Conservation (phyloP, 2,329 filamentous ascomycete species). For the Cladosporium austrohemisphaericum region DNA sequence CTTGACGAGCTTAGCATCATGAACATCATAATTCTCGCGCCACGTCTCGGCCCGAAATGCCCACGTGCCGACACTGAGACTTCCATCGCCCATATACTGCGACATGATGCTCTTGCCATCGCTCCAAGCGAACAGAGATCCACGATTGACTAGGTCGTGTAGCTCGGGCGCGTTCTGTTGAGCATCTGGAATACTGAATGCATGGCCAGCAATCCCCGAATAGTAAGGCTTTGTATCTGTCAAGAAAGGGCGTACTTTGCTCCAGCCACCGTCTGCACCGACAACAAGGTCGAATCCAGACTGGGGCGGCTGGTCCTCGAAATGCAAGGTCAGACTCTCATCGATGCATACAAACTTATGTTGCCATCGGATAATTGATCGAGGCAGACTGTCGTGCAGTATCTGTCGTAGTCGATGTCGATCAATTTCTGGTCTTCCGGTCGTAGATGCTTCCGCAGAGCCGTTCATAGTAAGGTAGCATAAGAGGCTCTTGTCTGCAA, state of each 20-base stretch:
- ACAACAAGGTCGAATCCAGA: slow-evolving; percentile 41
- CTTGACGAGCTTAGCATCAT: slow-evolving; percentile 23
- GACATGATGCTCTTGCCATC: slow-evolving; percentile 29
- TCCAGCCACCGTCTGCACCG: slow-evolving; percentile 45
- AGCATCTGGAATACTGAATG: slow-evolving; percentile 30
- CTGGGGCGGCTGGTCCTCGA: slow-evolving; percentile 29
- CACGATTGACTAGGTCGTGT: slow-evolving; percentile 31
- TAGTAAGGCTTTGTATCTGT: slow-evolving; percentile 30
- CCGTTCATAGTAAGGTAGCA: slow-evolving; percentile 28
- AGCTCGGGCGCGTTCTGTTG: slow-evolving; percentile 24
- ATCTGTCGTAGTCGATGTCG: slow-evolving; percentile 33
- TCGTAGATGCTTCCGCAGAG: slow-evolving; percentile 26
- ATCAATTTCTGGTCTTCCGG: slow-evolving; percentile 36
- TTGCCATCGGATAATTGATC: slow-evolving; percentile 31
- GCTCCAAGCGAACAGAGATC: slow-evolving; percentile 31
- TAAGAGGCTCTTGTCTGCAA: slow-evolving; percentile 39
- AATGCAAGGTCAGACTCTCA: slow-evolving; percentile 25
- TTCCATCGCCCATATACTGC: slow-evolving; percentile 35
- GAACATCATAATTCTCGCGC: slow-evolving; percentile 23
- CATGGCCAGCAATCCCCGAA: slow-evolving; percentile 35
- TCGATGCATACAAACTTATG: slow-evolving; percentile 27
- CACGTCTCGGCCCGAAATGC: slow-evolving; percentile 26
- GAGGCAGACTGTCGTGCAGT: slow-evolving; percentile 31
- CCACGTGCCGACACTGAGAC: slow-evolving; percentile 30
- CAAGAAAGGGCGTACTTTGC: slow-evolving; percentile 34